Conservation (phyloP, 352 stramenopile genomes). For the Phytophthora syringae region DNA sequence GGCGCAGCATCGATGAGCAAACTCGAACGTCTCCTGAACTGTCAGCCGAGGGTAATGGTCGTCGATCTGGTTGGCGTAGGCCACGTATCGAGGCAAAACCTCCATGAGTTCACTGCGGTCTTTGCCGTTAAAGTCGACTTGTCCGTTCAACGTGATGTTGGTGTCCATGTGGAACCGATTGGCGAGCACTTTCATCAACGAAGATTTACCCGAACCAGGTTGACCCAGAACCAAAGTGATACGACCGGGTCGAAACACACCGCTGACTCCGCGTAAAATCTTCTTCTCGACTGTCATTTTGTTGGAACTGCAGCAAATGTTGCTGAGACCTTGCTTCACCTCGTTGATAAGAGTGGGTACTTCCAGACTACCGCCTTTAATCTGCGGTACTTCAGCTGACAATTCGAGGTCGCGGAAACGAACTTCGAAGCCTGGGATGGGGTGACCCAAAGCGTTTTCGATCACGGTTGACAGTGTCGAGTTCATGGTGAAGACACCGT, state of each 20-base stretch:
- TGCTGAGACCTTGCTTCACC: slow-evolving; percentile 34
- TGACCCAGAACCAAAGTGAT: slow-evolving; percentile 62
- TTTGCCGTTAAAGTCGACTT: slow-evolving; percentile 57
- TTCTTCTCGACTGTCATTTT: slow-evolving; percentile 50
- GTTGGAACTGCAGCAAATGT: slow-evolving; percentile 14
- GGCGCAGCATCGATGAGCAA: slow-evolving; percentile 49
- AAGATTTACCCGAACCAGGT: slow-evolving; percentile 33
- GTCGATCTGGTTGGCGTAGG: slow-evolving; percentile 58
- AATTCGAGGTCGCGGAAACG: slow-evolving; percentile 60
- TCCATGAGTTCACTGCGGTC: slow-evolving; percentile 34
- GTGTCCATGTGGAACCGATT: slow-evolving; percentile 58
- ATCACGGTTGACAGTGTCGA: slow-evolving; percentile 50
- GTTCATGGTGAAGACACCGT: slow-evolving; percentile 63
- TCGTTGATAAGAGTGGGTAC: slow-evolving; percentile 52
- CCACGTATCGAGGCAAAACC: slow-evolving; percentile 46
- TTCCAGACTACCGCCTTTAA: slow-evolving; percentile 36
- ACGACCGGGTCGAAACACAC: slow-evolving; percentile 51
- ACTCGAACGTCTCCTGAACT: slow-evolving; percentile 64
- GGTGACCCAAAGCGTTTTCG: slow-evolving; percentile 49
- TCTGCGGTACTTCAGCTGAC: slow-evolving; percentile 33
- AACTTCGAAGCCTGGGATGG: slow-evolving; percentile 61
- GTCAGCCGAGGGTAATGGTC: slow-evolving; percentile 53
- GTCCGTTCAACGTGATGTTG: slow-evolving; percentile 48
- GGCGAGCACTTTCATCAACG: slow-evolving; percentile 53
- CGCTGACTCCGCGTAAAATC: slow-evolving; percentile 53